Evolutionary conservation across 78 protist genomes (phyloP).

Genomic region (Mastigamoeba balamuthi): DNA sequence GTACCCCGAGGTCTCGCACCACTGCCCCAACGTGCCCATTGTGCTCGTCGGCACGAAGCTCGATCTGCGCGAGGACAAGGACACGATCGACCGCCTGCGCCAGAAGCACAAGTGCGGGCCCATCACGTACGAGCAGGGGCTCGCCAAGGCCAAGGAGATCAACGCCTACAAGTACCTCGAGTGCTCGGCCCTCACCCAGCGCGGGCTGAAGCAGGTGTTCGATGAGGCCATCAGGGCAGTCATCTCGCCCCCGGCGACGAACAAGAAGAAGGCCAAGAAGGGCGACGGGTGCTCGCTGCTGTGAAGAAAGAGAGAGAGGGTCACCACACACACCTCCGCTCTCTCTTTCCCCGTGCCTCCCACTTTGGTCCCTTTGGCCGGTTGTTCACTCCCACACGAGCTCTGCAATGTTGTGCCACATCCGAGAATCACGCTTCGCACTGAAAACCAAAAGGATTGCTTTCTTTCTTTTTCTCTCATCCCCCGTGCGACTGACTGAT

Average conservation of each 20-base stretch:
- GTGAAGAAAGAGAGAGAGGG: too few relatives aligned
- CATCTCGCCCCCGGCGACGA: slow-evolving; percentile 19
- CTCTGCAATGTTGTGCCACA: too few relatives aligned
- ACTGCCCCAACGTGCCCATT: slow-evolving; percentile 62
- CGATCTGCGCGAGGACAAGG: slow-evolving; percentile 64
- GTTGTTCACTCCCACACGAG: too few relatives aligned
- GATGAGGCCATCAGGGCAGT: slow-evolving; percentile 50
- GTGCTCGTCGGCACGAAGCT: slow-evolving; percentile 78
- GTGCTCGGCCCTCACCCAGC: slow-evolving; percentile 82
- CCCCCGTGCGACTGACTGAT: too few relatives aligned
- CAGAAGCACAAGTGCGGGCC: slow-evolving; percentile 30
- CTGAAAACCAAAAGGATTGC: too few relatives aligned
- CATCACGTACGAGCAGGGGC: slow-evolving; percentile 32
- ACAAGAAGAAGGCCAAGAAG: slow-evolving; percentile 50
- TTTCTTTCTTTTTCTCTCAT: too few relatives aligned
- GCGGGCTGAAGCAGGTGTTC: slow-evolving; percentile 63
- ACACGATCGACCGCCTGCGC: slow-evolving; percentile 23
- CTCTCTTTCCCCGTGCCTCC: too few relatives aligned
- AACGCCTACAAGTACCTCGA: slow-evolving; percentile 58
- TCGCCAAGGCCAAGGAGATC: slow-evolving; percentile 31
- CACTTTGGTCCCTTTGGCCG: too few relatives aligned
- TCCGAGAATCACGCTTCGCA: too few relatives aligned
- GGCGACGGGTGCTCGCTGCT: too few relatives aligned
- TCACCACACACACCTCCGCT: too few relatives aligned
- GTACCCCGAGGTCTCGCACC: slow-evolving; percentile 69